These are phyloP conservation scores for Rubus idaeus DNA, from an alignment of 306 rosid species.

Conservation along the genomic window DNA sequence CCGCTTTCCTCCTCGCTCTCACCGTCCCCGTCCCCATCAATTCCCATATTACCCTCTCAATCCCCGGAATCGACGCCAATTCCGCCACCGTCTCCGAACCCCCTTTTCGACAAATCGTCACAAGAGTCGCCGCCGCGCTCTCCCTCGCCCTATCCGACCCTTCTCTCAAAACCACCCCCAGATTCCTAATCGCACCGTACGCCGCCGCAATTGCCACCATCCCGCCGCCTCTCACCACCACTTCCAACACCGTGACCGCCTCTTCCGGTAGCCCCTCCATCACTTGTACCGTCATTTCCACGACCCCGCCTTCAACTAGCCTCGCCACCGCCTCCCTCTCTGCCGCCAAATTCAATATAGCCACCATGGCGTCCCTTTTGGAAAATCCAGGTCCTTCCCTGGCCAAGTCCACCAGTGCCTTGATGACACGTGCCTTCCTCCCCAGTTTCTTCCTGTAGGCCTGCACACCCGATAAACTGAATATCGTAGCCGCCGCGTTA, in stretches of 20 bases:
- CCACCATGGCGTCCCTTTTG: constrained; percentile 69
- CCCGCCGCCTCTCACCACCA: constrained; percentile 84
- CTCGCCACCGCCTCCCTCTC: constrained; percentile 68
- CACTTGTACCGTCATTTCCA: constrained; percentile 43
- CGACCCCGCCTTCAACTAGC: constrained; percentile 66
- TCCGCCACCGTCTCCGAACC: constrained; percentile 81
- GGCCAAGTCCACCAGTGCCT: constrained; percentile 67
- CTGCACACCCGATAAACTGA: constrained; percentile 55
- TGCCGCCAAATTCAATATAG: constrained; percentile 63
- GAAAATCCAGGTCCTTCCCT: constrained; percentile 54
- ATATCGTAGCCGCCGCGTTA: constrained; percentile 87
- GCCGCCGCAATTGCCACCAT: constrained; percentile 66
- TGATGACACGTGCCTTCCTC: constrained; percentile 60
- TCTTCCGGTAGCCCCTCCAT: constrained; percentile 69
- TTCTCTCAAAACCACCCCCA: constrained; percentile 55
- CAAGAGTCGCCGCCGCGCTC: constrained; percentile 84
- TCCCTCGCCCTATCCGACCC: constrained; percentile 82
- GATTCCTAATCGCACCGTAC: constrained; percentile 42
- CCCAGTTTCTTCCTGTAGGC: constrained; percentile 56
- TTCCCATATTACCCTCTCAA: constrained; percentile 88
- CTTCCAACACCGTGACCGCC: constrained; percentile 68
- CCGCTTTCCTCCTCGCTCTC: constrained; percentile 80
- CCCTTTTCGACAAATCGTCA: constrained; percentile 73
- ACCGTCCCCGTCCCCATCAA: constrained; percentile 71
- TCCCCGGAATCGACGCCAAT: constrained; percentile 57